Evolutionary conservation across 208 protist genomes (phyloP).

Genomic region (Porcisia deanei): DNA sequence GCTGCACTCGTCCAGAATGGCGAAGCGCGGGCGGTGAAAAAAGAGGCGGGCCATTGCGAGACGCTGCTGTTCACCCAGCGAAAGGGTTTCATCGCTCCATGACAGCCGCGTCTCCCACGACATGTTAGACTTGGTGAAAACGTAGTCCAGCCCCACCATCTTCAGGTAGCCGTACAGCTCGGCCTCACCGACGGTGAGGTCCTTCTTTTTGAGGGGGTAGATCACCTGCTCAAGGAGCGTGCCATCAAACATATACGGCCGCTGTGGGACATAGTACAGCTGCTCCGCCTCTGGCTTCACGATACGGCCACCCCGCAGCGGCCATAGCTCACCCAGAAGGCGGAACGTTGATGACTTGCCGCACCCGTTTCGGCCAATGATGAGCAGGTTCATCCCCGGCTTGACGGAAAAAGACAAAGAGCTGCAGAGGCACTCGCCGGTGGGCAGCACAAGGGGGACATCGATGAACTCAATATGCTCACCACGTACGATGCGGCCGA

Average conservation of each 20-base stretch:
- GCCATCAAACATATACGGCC: conserved; percentile 82
- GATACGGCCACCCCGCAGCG: conserved; percentile 59
- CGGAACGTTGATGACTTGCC: conserved; percentile 92
- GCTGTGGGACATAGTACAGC: conserved; percentile 89
- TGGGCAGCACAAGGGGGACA: conserved; percentile 70
- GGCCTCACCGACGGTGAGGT: conserved; percentile 59
- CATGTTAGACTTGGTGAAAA: conserved; percentile 57
- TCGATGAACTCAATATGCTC: conserved; percentile 85
- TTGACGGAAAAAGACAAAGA: conserved; percentile 77
- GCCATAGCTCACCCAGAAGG: conserved; percentile 85
- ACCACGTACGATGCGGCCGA: conserved; percentile 36
- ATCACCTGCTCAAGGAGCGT: conserved; percentile 90
- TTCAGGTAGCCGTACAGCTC: conserved; percentile 64
- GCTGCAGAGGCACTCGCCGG: conserved; percentile 54
- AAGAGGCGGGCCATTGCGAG: conserved; percentile 90
- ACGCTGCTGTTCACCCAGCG: conserved; percentile 86
- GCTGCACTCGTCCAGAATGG: conserved; percentile 93
- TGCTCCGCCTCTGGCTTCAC: conserved; percentile 70
- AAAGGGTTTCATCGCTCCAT: conserved; percentile 62
- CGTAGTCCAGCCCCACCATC: conserved; percentile 62
- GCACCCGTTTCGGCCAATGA: conserved; percentile 91
- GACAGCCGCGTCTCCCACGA: conserved; percentile 62
- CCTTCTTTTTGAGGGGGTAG: conserved; percentile 66
- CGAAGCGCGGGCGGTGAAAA: conserved; percentile 86
- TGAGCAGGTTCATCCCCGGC: conserved; percentile 86